Conservation (phyloP, 2,329 filamentous ascomycete species). For the Dactylellina drechsleri region DNA sequence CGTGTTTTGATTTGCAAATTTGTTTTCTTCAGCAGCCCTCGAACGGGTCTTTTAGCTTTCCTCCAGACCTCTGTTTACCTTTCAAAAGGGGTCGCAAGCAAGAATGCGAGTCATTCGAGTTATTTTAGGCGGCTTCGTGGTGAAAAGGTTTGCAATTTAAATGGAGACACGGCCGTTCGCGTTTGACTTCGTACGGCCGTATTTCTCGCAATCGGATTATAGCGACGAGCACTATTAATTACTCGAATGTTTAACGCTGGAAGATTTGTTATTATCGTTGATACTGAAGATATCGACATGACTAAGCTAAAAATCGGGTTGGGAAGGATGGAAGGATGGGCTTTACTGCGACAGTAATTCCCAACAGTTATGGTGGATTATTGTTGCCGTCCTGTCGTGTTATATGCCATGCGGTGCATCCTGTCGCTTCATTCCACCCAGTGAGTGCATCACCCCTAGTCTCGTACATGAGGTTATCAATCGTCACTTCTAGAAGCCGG, state of each 20-base stretch:
- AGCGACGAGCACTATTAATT: not conserved
- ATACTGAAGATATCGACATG: no score
- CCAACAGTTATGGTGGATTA: constrained; percentile 34
- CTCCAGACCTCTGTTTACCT: no score
- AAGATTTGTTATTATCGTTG: not conserved
- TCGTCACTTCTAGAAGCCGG: constrained; percentile 32
- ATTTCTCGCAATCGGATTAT: no score
- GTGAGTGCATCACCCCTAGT: constrained; percentile 6
- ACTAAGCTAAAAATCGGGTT: constrained; percentile 19
- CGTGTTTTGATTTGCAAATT: not conserved
- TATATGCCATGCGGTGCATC: not conserved
- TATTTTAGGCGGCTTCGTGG: no score
- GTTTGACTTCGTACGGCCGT: not conserved
- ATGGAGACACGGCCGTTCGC: constrained; percentile 7
- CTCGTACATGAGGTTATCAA: no score
- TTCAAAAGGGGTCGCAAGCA: no score
- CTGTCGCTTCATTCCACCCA: not conserved
- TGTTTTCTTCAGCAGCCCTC: not conserved
- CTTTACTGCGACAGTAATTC: constrained; percentile 21
- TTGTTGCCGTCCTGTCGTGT: no score
- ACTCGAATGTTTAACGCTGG: not conserved
- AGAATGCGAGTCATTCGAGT: constrained; percentile 4
- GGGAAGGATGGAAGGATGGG: constrained; percentile 21
- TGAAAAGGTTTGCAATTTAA: not conserved
- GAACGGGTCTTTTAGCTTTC: no score